phyloP scores from a whole-genome alignment of 306 rosid species.

The Vigna reflexopilosa region DNA sequence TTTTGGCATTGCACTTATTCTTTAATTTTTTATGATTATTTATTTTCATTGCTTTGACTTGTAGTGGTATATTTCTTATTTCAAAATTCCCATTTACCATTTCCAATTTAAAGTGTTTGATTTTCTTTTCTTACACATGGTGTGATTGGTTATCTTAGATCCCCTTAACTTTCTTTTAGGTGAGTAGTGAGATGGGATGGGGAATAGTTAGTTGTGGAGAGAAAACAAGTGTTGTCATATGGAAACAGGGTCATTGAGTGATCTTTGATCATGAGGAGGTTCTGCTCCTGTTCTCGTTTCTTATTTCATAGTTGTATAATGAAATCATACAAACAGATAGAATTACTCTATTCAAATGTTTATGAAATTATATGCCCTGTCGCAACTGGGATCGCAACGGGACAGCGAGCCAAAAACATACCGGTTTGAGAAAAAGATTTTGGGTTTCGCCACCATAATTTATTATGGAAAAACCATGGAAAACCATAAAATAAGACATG shows the following conservation, averaged over 20 bases:
- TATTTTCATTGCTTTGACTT: conserved; percentile 18
- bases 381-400: no score
- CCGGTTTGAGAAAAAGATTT: no score
- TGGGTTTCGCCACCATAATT: no score
- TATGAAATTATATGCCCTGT: not conserved
- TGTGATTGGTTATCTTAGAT: conserved; percentile 14
- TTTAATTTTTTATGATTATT: conserved; percentile 11
- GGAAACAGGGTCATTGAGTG: no score
- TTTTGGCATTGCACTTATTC: conserved; percentile 25
- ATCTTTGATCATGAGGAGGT: not conserved
- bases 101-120: conserved; percentile 14
- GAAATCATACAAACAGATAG: not conserved
- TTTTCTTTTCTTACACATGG: conserved; percentile 35
- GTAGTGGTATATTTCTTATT: conserved; percentile 23
- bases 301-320: not conserved
- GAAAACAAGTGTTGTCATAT: not conserved
- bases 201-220: not conserved
- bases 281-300: not conserved
- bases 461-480: no score
- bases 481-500: no score
- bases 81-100: not conserved
- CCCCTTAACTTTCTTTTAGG: conserved; percentile 9
- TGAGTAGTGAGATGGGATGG: not conserved
- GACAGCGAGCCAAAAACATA: no score
- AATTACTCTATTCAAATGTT: not conserved